Evolutionary conservation across 2,329 filamentous ascomycete genomes (phyloP).

Genomic region (Penicillium freii): DNA sequence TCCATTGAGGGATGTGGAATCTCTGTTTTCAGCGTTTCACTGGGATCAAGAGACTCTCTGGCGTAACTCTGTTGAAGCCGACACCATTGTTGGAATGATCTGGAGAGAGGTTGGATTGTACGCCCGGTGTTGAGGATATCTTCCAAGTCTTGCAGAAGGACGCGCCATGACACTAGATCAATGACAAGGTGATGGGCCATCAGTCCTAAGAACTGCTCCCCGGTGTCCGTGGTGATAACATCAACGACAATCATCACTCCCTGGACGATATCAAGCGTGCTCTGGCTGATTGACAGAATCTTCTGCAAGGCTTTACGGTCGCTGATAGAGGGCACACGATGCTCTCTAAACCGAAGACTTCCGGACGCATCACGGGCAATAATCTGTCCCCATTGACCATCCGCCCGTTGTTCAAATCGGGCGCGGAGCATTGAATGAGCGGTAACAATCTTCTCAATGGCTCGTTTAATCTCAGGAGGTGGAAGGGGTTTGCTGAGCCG

Average conservation of each 20-base stretch:
- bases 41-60: not conserved
- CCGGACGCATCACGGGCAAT: not conserved
- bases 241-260: not conserved
- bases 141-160: slow-evolving; percentile 14
- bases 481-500: too few species aligned
- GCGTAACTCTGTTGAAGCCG: slow-evolving; percentile 5
- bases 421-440: too few species aligned
- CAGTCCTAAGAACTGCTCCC: slow-evolving; percentile 19
- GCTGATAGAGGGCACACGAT: not conserved
- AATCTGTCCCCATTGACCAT: not conserved
- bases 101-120: not conserved
- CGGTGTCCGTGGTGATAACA: not conserved
- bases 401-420: too few species aligned
- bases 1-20: slow-evolving; percentile 1
- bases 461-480: too few species aligned
- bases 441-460: too few species aligned
- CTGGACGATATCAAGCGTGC: not conserved
- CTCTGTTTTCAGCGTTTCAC: not conserved
- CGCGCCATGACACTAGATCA: slow-evolving; percentile 18
- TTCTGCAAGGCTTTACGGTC: not conserved
- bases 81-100: slow-evolving; percentile 22
- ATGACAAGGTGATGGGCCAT: slow-evolving; percentile 19
- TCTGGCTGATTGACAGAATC: slow-evolving; percentile 1
- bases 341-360: not conserved
- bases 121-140: slow-evolving; percentile 8